phyloP scores from a whole-genome alignment of 2,329 filamentous ascomycete genomes.

The Fusarium tricinctum region DNA sequence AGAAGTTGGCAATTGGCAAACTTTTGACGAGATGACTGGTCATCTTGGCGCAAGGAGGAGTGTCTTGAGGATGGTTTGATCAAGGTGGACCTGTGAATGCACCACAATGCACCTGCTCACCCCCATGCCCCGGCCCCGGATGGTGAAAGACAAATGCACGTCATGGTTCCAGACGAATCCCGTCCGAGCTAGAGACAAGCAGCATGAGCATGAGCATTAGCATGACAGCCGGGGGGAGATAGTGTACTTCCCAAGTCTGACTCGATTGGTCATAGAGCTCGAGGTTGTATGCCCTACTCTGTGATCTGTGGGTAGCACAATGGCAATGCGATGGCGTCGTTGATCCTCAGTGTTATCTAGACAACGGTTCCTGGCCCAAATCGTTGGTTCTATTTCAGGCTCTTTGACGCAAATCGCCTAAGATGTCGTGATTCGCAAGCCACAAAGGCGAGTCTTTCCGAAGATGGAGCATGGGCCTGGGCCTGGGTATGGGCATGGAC shows the following conservation, averaged over 20 bases:
- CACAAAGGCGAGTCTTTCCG: slow-evolving; percentile 11
- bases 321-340: slow-evolving; percentile 36
- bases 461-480: slow-evolving; percentile 10
- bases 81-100: slow-evolving; percentile 31
- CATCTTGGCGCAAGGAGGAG: slow-evolving; percentile 39
- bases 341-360: slow-evolving; percentile 42
- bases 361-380: slow-evolving; percentile 36
- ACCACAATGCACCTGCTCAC: slow-evolving; percentile 35
- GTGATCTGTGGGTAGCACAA: slow-evolving; percentile 35
- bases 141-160: slow-evolving; percentile 45
- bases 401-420: slow-evolving; percentile 14
- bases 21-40: slow-evolving; percentile 42
- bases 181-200: slow-evolving; percentile 43
- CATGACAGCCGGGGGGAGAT: slow-evolving; percentile 42
- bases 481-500: too few species aligned
- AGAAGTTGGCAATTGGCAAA: slow-evolving; percentile 19
- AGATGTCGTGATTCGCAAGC: slow-evolving; percentile 10
- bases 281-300: slow-evolving; percentile 1
- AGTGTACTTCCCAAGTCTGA: slow-evolving; percentile 33
- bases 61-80: slow-evolving; percentile 38
- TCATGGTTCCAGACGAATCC: slow-evolving; percentile 50
- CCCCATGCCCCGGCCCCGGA: slow-evolving; percentile 27
- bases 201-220: slow-evolving; percentile 30
- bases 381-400: slow-evolving; percentile 9
- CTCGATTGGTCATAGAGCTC: slow-evolving; percentile 10